Evolutionary conservation across 352 stramenopile species (phyloP), one percentile per base, ranked within the genome.

Genomic region (Paralagenidium karlingii): DNA sequence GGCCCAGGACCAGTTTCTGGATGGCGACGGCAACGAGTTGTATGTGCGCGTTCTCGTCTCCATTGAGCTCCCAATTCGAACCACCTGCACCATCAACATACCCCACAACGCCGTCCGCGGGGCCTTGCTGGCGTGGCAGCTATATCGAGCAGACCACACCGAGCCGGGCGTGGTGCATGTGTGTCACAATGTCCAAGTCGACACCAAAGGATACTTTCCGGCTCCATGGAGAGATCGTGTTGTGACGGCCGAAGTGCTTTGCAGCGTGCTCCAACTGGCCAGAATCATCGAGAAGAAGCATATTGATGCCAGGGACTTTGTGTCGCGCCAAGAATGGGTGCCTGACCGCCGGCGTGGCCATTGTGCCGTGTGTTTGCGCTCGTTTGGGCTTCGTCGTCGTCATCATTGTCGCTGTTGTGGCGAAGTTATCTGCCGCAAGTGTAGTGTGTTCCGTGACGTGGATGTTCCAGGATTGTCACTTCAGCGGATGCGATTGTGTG

Each of bases 401-500:
- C 78, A 92, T 43, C 78, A 92, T 49, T 92, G 78, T 48, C 73
- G 78, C 47, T 83, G 71, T 48, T 92, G 78, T 34, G 78, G 78
- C n/a, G 78, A 92, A 46, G 75, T 92, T 21, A 89, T 92, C 34
- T 92, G 78, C 42, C 68, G 73, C 26, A 92, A 92, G 48, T 92
- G 78, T 55, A 85, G 67, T 44, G 53, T 92, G 13, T 81, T 87
- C 48, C 73, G 76, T 46, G 62, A 55, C n/a, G 69, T 87, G 7
- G 74, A 92, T 33, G 66, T 92, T 18, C 78, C 78, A 8, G 78
- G 73, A 34, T 82, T 73, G 6, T 84, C 61, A 20, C 56, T 91
- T 43, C 79, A 82, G 56, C 86, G 83, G 47, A 68, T 89, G 44
- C 75, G 76, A 25, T 79, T 89, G 32, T 92, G 75, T 53, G 83